phyloP scores from a whole-genome alignment of 257 asterid genomes.

The Linderniella brevidens region DNA sequence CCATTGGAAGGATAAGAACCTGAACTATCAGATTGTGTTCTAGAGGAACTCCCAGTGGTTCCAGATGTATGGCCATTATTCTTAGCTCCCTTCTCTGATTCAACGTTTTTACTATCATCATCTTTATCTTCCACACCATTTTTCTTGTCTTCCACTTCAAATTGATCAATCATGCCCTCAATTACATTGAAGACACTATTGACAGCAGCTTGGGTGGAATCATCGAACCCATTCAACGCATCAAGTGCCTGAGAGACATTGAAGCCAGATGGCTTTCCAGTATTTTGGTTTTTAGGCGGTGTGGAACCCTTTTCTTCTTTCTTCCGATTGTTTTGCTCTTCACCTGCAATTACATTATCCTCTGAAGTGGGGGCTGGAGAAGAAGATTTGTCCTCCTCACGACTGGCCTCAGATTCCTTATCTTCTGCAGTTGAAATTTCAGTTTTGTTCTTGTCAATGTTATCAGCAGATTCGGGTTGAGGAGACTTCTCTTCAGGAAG shows the following conservation, averaged over 20 bases:
- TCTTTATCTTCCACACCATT: conserved; percentile 19
- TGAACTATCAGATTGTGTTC: conserved; percentile 16
- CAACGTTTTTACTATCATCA: conserved; percentile 15
- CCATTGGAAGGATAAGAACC: conserved; percentile 13
- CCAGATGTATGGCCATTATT: conserved; percentile 16
- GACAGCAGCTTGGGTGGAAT: conserved; percentile 90
- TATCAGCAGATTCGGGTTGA: too few species aligned
- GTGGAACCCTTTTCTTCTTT: conserved; percentile 27
- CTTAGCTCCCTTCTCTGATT: conserved; percentile 13
- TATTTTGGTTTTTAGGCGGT: conserved; percentile 19
- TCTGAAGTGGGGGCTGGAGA: conserved; percentile 33
- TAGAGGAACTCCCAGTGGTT: conserved; percentile 9
- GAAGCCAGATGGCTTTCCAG: conserved; percentile 32
- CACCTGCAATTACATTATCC: conserved; percentile 22
- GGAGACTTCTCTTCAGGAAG: conserved; percentile 22
- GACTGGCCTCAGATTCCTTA: conserved; percentile 15
- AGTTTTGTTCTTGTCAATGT: too few species aligned
- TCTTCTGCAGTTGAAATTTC: conserved; percentile 21
- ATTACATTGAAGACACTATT: conserved; percentile 71
- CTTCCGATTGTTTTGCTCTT: conserved; percentile 23
- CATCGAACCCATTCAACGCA: conserved; percentile 79
- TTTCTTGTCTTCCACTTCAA: conserved; percentile 31
- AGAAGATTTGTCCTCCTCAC: conserved; percentile 23
- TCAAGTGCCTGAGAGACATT: conserved; percentile 68
- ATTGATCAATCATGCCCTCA: conserved; percentile 69